These are phyloP conservation scores for Hysterangium stoloniferum DNA, from an alignment of 768 basidiomycete species.

Conservation along the genomic window DNA sequence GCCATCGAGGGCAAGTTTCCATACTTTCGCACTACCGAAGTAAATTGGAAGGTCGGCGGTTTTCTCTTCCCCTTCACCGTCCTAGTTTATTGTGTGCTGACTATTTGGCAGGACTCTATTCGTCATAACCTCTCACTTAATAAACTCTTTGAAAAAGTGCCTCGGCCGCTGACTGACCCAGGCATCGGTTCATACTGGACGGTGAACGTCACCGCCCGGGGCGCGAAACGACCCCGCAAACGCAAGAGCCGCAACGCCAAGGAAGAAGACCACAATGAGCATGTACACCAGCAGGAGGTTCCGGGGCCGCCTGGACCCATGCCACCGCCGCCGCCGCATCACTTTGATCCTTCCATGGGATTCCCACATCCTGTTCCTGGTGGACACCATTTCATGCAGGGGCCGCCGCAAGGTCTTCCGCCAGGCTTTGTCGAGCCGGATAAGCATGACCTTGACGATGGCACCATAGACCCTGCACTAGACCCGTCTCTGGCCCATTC, in stretches of 20 bases:
- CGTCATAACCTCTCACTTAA: conserved; percentile 79
- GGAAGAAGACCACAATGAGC: neutral
- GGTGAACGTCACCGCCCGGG: conserved; percentile 75
- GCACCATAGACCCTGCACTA: conserved; percentile 6
- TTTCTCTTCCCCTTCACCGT: neutral
- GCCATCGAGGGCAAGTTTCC: conserved; percentile 82
- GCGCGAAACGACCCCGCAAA: conserved; percentile 79
- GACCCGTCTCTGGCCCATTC: conserved; percentile 2
- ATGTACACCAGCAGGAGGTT: neutral
- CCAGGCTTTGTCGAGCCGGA: conserved; percentile 1
- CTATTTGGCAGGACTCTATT: conserved; percentile 63
- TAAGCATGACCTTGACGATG: conserved; percentile 5
- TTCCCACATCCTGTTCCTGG: conserved; percentile 3
- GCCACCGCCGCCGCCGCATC: conserved; percentile 7
- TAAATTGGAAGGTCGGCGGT: conserved; percentile 70
- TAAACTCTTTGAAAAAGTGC: conserved; percentile 74
- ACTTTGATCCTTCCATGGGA: conserved; percentile 10
- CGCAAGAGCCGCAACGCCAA: conserved; percentile 24
- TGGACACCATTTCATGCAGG: conserved; percentile 11
- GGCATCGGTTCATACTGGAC: conserved; percentile 89
- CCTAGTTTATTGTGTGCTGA: neutral
- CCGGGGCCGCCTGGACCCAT: conserved; percentile 1
- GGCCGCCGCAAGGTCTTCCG: conserved; percentile 4
- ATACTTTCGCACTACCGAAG: conserved; percentile 72
- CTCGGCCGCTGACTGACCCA: conserved; percentile 75